Evolutionary conservation across 371 early-diverging fungal species (phyloP).

Genomic region (Nosema granulosis): DNA sequence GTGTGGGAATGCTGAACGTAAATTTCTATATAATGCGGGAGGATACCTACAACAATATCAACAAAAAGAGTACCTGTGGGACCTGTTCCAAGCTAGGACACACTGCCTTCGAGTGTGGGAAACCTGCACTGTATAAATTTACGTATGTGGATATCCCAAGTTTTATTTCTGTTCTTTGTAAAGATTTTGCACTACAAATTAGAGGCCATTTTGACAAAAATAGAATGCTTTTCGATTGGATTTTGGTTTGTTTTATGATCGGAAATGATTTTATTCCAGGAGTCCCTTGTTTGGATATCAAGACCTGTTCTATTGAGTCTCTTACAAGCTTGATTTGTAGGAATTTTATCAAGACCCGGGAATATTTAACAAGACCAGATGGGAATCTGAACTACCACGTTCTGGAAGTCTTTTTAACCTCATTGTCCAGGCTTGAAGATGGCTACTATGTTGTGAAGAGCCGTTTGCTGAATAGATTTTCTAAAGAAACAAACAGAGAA

Average conservation of each 20-base stretch:
- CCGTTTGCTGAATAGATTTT: slow-evolving; percentile 33
- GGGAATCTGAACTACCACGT: slow-evolving; percentile 52
- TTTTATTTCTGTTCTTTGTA: slow-evolving; percentile 47
- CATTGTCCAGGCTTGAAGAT: slow-evolving; percentile 55
- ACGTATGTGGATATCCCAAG: slow-evolving; percentile 56
- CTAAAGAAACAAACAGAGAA: slow-evolving; percentile 31
- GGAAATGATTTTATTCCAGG: slow-evolving; percentile 99
- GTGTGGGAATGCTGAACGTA: slow-evolving; percentile 90
- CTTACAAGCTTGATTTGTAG: slow-evolving; percentile 41
- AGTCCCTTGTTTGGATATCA: slow-evolving; percentile 87
- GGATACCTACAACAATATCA: slow-evolving; percentile 77
- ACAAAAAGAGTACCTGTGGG: slow-evolving; percentile 71
- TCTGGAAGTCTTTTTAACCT: slow-evolving; percentile 49
- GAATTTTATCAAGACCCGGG: slow-evolving; percentile 31
- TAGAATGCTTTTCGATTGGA: slow-evolving; percentile 93
- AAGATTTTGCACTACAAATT: slow-evolving; percentile 41
- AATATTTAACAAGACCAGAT: slow-evolving; percentile 56
- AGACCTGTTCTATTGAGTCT: slow-evolving; percentile 87
- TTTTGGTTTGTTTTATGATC: slow-evolving; percentile 94
- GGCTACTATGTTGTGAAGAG: slow-evolving; percentile 51
- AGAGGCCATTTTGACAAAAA: slow-evolving; percentile 66
- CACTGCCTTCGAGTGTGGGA: slow-evolving; percentile 71
- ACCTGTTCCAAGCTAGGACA: slow-evolving; percentile 80
- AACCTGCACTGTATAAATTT: slow-evolving; percentile 41
- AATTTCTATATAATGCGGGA: slow-evolving; percentile 90